These are phyloP conservation scores for Carex pumila DNA, from an alignment of 176 grass and related monocot species.

Conservation along the genomic window DNA sequence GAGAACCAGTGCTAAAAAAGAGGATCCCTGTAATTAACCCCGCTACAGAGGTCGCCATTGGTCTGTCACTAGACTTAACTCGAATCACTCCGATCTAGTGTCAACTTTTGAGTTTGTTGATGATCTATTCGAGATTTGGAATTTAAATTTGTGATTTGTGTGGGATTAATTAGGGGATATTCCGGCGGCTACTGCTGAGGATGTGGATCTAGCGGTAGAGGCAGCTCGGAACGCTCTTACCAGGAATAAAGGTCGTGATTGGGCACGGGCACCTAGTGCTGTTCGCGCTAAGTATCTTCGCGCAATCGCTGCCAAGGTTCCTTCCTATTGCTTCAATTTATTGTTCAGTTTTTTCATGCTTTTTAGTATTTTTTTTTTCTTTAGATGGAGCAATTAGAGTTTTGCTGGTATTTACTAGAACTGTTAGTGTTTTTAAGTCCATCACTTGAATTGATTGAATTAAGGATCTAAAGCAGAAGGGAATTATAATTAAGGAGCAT, in stretches of 20 bases:
- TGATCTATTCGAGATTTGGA: background rate
- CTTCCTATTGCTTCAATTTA: background rate
- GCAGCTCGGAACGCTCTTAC: slow-evolving; percentile 59
- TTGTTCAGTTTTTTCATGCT: background rate
- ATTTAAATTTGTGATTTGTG: background rate
- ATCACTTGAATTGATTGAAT: background rate
- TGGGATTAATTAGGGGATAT: slow-evolving; percentile 58
- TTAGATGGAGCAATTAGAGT: background rate
- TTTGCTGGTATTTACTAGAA: background rate
- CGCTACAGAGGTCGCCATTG: slow-evolving; percentile 63
- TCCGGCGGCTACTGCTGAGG: slow-evolving; percentile 78
- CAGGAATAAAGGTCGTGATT: slow-evolving; percentile 77
- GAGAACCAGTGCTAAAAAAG: slow-evolving; percentile 45
- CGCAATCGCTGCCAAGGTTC: slow-evolving; percentile 87
- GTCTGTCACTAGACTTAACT: slow-evolving; percentile 17
- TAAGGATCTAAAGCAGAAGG: background rate
- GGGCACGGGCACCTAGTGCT: slow-evolving; percentile 70
- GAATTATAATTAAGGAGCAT: background rate
- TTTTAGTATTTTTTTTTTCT: slow-evolving; percentile 3
- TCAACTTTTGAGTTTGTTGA: background rate
- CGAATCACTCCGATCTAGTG: background rate
- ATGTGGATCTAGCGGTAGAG: slow-evolving; percentile 80
- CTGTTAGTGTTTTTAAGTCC: background rate
- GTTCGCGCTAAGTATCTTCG: slow-evolving; percentile 87
- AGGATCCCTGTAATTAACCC: slow-evolving; percentile 86